Conservation (phyloP, 345 rosid species). For the Citrus reticulata region DNA sequence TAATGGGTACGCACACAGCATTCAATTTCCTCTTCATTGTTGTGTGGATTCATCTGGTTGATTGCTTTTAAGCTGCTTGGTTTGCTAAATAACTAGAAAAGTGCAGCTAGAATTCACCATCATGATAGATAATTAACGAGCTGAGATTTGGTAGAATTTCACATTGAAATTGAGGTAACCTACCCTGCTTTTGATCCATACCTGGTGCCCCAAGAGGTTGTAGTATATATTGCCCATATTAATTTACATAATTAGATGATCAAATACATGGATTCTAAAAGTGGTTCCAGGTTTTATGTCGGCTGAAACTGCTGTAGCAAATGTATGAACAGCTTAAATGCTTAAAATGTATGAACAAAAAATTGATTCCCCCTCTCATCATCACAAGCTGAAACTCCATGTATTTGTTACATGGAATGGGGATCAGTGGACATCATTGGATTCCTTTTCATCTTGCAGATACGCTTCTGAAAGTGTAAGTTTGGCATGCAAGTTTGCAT, state of each 20-base stretch:
- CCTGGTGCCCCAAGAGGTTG: not conserved
- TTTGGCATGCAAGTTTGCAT: conserved; percentile 83
- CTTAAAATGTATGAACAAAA: not conserved
- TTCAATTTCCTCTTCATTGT: not conserved
- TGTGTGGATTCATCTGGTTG: not conserved
- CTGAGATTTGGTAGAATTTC: not conserved
- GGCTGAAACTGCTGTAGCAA: not conserved
- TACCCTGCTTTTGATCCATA: not conserved
- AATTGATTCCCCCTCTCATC: not conserved
- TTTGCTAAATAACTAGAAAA: not conserved
- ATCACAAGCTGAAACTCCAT: conserved; percentile 1
- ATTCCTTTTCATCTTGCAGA: conserved; percentile 34
- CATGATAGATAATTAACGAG: not conserved
- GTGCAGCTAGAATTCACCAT: not conserved
- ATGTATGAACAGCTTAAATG: not conserved
- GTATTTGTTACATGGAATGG: not conserved
- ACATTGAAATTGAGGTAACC: not conserved
- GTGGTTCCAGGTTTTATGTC: not conserved
- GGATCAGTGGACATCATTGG: not conserved
- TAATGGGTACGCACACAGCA: conserved; percentile 45
- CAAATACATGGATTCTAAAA: not conserved
- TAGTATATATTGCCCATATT: not conserved
- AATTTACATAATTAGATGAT: not conserved
- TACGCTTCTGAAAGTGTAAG: conserved; percentile 83
- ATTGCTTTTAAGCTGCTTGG: not conserved